Evolutionary conservation across 2,329 filamentous ascomycete genomes (phyloP).

Genomic region (Aspergillus proliferans): DNA sequence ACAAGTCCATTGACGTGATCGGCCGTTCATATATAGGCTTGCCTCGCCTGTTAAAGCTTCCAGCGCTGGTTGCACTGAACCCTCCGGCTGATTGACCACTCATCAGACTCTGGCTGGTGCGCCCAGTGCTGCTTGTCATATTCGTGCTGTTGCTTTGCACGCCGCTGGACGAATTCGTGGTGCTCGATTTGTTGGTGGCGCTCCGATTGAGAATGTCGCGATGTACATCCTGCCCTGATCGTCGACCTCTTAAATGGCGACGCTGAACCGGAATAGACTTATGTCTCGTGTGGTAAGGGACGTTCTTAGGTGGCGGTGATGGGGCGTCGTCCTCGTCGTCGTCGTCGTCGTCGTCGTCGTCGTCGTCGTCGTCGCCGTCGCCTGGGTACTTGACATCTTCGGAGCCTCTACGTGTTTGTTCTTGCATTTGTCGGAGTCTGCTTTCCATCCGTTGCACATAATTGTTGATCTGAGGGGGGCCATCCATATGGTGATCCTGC

Average conservation of each 20-base stretch:
- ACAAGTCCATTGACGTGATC: conserved; percentile 38
- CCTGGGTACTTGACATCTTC: conserved; percentile 49
- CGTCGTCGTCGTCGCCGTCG: conserved; percentile 38
- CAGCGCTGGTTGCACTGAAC: conserved; percentile 91
- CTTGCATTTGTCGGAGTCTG: conserved; percentile 65
- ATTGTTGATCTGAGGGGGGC: conserved; percentile 67
- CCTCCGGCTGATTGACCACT: conserved; percentile 84
- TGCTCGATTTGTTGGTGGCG: conserved; percentile 80
- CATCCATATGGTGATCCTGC: conserved; percentile 40
- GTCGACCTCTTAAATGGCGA: conserved; percentile 33
- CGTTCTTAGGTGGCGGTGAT: conserved; percentile 57
- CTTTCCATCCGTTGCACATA: conserved; percentile 92
- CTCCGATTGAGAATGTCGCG: conserved; percentile 66
- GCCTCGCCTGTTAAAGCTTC: conserved; percentile 78
- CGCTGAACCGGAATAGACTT: conserved; percentile 37
- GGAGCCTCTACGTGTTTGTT: conserved; percentile 36
- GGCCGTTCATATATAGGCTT: conserved; percentile 35
- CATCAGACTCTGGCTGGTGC: conserved; percentile 83
- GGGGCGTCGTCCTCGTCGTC: conserved; percentile 45
- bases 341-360: conserved; percentile 37
- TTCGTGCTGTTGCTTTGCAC: conserved; percentile 62
- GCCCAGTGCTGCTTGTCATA: conserved; percentile 63
- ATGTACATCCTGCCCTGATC: conserved; percentile 66
- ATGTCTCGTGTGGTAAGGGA: conserved; percentile 36
- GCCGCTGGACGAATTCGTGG: conserved; percentile 69